These are phyloP conservation scores for Lentinula boryana DNA, from an alignment of 768 basidiomycete genomes.

Conservation along the genomic window DNA sequence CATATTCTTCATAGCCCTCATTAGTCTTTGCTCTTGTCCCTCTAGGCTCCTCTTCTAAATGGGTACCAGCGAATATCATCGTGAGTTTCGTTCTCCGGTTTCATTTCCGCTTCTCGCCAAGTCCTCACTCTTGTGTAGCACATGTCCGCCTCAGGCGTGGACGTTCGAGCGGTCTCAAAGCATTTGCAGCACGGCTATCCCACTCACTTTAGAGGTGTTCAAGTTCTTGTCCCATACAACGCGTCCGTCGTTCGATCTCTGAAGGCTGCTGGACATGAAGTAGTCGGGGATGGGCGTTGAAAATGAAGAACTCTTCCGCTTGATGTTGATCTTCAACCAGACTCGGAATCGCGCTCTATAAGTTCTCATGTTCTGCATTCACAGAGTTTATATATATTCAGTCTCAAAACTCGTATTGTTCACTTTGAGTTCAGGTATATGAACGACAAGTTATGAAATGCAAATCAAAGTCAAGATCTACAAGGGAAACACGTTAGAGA, in stretches of 20 bases:
- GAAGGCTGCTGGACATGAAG: background rate
- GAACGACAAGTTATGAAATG: no score
- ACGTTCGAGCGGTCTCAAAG: background rate
- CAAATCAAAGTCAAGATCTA: no score
- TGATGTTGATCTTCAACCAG: no score
- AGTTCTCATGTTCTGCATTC: no score
- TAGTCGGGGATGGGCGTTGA: background rate
- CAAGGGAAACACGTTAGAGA: no score
- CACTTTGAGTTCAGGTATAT: no score
- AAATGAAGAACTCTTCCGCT: no score
- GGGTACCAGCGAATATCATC: background rate
- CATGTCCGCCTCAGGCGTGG: background rate
- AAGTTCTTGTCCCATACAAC: background rate
- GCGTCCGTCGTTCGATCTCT: background rate
- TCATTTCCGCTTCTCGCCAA: background rate
- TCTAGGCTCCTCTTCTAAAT: background rate
- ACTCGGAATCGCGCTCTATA: no score
- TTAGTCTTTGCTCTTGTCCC: background rate
- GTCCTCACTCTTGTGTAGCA: background rate
- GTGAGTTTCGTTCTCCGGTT: background rate
- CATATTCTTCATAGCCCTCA: background rate
- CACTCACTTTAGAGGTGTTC: background rate
- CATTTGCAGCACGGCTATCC: background rate
- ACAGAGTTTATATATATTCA: no score
- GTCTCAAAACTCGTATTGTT: no score